A percentile compares a stretch with the other conserved stretches of the same genome.
These are phyloP conservation scores for Daedaleopsis nitida DNA, from an alignment of 768 basidiomycete species.

Conservation along the genomic window DNA sequence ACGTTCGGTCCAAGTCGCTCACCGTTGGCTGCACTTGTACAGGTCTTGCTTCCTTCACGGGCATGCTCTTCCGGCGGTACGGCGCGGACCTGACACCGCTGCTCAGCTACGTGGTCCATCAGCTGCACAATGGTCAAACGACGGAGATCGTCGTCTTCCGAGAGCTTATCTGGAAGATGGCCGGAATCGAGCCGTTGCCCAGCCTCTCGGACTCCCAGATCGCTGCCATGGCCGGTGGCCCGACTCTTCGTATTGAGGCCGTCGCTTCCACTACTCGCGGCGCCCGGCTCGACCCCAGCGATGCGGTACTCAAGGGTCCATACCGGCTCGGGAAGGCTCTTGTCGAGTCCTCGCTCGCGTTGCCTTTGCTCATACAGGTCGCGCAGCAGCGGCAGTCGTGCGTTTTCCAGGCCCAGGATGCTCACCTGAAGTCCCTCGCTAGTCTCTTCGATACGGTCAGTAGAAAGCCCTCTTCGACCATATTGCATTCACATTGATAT, in stretches of 20 bases:
- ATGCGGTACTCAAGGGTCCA: slow-evolving; percentile 65
- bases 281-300: slow-evolving; percentile 66
- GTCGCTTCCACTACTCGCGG: slow-evolving; percentile 80
- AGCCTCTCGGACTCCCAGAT: slow-evolving; percentile 90
- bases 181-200: slow-evolving; percentile 88
- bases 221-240: slow-evolving; percentile 88
- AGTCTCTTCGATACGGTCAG: slow-evolving; percentile 88
- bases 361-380: slow-evolving; percentile 88
- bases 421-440: slow-evolving; percentile 84
- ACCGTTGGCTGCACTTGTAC: background rate
- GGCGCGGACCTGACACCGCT: slow-evolving; percentile 81
- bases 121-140: slow-evolving; percentile 78
- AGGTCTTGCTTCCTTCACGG: slow-evolving; percentile 94
- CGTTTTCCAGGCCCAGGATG: slow-evolving; percentile 70
- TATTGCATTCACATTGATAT: slow-evolving; percentile 18
- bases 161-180: slow-evolving; percentile 94
- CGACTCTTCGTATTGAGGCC: slow-evolving; percentile 83
- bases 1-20: background rate
- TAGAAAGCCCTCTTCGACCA: slow-evolving; percentile 17
- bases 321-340: slow-evolving; percentile 65
- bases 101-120: slow-evolving; percentile 89
- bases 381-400: slow-evolving; percentile 90
- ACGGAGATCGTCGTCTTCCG: slow-evolving; percentile 91
- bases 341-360: slow-evolving; percentile 71
- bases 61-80: slow-evolving; percentile 88